Conservation (phyloP, 257 asterid species). For the Solanum sparsipilum region DNA sequence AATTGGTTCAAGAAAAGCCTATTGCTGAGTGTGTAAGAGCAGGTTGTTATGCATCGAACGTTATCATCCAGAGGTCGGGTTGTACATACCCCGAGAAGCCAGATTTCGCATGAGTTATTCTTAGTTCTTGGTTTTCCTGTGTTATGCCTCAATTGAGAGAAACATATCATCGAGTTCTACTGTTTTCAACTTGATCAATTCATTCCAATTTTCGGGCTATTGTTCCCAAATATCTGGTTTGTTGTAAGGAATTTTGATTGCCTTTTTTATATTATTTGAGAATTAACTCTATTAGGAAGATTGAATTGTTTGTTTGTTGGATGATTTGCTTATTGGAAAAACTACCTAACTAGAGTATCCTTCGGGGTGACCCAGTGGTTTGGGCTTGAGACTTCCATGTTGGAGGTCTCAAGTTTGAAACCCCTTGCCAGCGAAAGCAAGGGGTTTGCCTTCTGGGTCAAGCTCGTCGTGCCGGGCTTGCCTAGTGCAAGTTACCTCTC, state of each 20-base stretch:
- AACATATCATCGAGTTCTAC: background rate
- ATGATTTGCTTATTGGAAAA: no score
- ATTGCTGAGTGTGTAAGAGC: constrained; percentile 65
- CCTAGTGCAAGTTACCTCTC: no score
- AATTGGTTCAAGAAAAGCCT: constrained; percentile 54
- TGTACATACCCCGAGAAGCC: constrained; percentile 90
- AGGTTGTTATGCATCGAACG: constrained; percentile 72
- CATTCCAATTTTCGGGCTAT: background rate
- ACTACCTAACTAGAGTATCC: no score
- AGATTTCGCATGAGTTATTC: constrained; percentile 31
- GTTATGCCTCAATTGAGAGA: background rate
- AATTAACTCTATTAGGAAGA: background rate
- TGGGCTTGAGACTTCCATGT: no score
- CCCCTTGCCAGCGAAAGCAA: no score
- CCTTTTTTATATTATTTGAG: background rate
- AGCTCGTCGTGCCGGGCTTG: no score
- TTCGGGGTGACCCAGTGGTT: no score
- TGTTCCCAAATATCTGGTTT: background rate
- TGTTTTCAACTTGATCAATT: background rate
- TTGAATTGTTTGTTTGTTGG: background rate
- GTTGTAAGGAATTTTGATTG: background rate
- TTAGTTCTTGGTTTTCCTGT: background rate
- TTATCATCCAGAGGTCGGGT: constrained; percentile 77
- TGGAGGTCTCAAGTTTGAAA: no score
- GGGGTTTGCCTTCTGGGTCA: no score